Percentiles rank a stretch among this genome's conserved stretches.
Evolutionary conservation across 73 alveolate species (phyloP).

Genomic region (Tetrahymena elliotti): DNA sequence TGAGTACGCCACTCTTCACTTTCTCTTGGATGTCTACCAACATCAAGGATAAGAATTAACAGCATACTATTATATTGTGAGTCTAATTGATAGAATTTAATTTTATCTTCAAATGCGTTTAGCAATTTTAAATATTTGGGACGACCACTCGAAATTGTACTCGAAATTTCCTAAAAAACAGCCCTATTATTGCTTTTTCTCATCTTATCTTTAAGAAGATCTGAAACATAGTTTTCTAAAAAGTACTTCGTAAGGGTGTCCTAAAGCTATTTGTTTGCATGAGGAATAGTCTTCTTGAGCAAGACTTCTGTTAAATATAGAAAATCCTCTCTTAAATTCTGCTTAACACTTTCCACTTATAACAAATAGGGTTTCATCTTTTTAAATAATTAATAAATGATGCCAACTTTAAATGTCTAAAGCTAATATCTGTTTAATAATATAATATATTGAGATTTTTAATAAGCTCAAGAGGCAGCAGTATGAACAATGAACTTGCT

Average conservation of each 20-base stretch:
- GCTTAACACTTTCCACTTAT: neutral
- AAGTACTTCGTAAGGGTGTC: neutral
- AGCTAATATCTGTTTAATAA: neutral
- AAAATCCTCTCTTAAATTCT: neutral
- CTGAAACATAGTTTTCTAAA: neutral
- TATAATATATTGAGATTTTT: neutral
- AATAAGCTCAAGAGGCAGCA: neutral
- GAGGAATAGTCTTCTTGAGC: neutral
- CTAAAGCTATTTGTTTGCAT: neutral
- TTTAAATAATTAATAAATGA: too few relatives aligned
- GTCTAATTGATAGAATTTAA: neutral
- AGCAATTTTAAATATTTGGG: neutral
- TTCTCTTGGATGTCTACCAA: neutral
- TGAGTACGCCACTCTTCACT: neutral
- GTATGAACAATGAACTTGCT: neutral
- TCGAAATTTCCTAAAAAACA: neutral
- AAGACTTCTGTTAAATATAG: neutral
- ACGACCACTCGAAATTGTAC: neutral
- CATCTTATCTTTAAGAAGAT: neutral
- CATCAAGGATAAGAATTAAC: neutral
- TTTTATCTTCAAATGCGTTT: neutral
- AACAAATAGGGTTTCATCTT: neutral
- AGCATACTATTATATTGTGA: neutral
- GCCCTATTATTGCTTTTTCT: neutral
- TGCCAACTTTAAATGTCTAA: neutral